These are phyloP conservation scores for Filobasidium wieringae DNA, from an alignment of 768 basidiomycete genomes.

Conservation along the genomic window DNA sequence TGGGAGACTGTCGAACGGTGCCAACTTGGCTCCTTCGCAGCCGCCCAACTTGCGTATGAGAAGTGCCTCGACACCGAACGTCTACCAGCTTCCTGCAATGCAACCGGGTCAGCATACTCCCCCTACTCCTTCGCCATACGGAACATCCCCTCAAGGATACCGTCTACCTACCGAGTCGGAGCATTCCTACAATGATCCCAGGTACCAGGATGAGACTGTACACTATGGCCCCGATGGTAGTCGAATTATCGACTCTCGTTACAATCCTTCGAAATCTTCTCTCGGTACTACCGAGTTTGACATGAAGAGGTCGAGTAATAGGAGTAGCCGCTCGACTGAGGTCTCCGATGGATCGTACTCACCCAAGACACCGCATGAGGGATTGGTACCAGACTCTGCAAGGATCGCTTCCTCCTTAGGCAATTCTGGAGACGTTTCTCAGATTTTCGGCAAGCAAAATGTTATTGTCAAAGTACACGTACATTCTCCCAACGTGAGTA, in stretches of 20 bases:
- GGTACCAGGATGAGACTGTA: too few species aligned
- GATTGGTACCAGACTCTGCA: slow-evolving; percentile 6
- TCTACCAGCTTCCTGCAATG: slow-evolving; percentile 33
- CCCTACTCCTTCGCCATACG: background rate
- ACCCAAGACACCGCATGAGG: slow-evolving; percentile 38
- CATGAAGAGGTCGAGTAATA: slow-evolving; percentile 26
- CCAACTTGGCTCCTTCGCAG: slow-evolving; percentile 12
- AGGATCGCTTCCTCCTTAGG: slow-evolving; percentile 2
- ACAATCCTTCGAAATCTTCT: slow-evolving; percentile 1
- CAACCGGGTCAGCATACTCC: background rate
- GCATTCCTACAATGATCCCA: background rate
- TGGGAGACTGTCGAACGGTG: slow-evolving; percentile 9
- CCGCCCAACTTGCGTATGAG: slow-evolving; percentile 38
- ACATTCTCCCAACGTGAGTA: slow-evolving; percentile 58
- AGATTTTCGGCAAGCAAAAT: slow-evolving; percentile 36
- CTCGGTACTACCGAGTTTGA: slow-evolving; percentile 15
- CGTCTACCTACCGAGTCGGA: background rate
- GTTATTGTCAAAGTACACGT: slow-evolving; percentile 90
- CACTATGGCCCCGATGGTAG: background rate
- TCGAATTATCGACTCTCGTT: background rate
- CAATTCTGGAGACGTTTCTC: background rate
- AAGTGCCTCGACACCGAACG: slow-evolving; percentile 40
- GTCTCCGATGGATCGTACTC: slow-evolving; percentile 50
- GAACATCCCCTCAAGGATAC: background rate
- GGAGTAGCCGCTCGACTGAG: slow-evolving; percentile 41